These are phyloP conservation scores for Aspergillus bombycis DNA, from an alignment of 2,329 filamentous ascomycete species.

Conservation along the genomic window DNA sequence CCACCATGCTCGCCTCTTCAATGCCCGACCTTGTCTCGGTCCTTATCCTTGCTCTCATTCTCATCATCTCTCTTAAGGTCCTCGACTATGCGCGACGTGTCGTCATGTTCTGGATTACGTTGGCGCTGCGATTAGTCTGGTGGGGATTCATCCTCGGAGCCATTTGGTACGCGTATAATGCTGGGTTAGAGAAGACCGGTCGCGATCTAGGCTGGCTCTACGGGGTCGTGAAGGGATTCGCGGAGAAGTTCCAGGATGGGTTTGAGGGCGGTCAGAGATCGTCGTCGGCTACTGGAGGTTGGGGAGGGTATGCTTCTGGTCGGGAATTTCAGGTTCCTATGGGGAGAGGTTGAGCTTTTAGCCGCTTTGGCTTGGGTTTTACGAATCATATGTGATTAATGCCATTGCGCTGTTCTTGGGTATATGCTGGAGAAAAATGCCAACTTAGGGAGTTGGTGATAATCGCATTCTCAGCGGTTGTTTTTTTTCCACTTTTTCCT, in stretches of 20 bases:
- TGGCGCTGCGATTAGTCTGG: conserved; percentile 65
- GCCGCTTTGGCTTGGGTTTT: background rate
- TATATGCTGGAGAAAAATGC: background rate
- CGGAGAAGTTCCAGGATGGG: conserved; percentile 56
- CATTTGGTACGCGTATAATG: conserved; percentile 57
- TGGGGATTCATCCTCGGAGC: conserved; percentile 63
- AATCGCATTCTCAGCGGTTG: background rate
- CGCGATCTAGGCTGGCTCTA: conserved; percentile 55
- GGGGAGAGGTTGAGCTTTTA: background rate
- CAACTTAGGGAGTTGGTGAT: background rate
- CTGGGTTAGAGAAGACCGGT: conserved; percentile 38
- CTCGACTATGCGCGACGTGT: conserved; percentile 71
- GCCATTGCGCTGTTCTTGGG: background rate
- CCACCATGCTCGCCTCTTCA: conserved; percentile 36
- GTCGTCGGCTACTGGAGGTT: conserved; percentile 46
- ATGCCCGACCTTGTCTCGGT: conserved; percentile 42
- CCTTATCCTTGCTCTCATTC: conserved; percentile 57
- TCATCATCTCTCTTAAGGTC: conserved; percentile 68
- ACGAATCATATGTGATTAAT: background rate
- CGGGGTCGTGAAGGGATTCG: conserved; percentile 67
- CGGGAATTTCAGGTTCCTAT: conserved; percentile 32
- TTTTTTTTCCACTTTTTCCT: background rate
- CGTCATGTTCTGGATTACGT: conserved; percentile 75
- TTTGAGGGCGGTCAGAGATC: conserved; percentile 27
- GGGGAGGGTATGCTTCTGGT: conserved; percentile 53